phyloP scores from a whole-genome alignment of 192 early-diverging fungal species.

The Geosiphon pyriformis region DNA sequence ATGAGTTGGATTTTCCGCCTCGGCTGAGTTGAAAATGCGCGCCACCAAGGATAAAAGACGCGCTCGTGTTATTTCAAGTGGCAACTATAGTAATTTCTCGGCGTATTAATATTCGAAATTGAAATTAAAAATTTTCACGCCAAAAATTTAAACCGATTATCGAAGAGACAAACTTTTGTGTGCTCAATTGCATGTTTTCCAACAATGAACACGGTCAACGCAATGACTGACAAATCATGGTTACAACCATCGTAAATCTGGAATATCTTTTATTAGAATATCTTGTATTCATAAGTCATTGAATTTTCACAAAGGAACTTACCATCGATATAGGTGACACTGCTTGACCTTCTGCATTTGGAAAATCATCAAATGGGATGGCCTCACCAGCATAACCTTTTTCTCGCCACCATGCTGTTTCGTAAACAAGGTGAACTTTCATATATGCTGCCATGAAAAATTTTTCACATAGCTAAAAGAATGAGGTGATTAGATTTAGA shows the following conservation, averaged over 20 bases:
- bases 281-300: background rate
- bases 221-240: conserved; percentile 7
- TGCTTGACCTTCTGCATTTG: background rate
- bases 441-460: conserved; percentile 14
- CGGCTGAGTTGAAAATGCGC: background rate
- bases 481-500: background rate
- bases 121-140: background rate
- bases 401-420: conserved; percentile 21
- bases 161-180: background rate
- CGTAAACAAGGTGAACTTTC: conserved; percentile 16
- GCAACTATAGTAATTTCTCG: background rate
- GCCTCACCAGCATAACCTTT: conserved; percentile 14
- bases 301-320: background rate
- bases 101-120: background rate
- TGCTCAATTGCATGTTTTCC: conserved; percentile 21
- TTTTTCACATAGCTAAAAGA: conserved; percentile 21
- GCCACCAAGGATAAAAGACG: background rate
- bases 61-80: background rate
- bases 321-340: conserved; percentile 19
- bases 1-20: conserved; percentile 8
- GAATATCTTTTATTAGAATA: background rate
- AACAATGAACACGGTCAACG: conserved; percentile 14
- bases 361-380: background rate
- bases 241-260: conserved; percentile 19
- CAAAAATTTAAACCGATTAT: background rate